Conservation (phyloP, 805 yeast species). For the Saturnispora bothae region DNA sequence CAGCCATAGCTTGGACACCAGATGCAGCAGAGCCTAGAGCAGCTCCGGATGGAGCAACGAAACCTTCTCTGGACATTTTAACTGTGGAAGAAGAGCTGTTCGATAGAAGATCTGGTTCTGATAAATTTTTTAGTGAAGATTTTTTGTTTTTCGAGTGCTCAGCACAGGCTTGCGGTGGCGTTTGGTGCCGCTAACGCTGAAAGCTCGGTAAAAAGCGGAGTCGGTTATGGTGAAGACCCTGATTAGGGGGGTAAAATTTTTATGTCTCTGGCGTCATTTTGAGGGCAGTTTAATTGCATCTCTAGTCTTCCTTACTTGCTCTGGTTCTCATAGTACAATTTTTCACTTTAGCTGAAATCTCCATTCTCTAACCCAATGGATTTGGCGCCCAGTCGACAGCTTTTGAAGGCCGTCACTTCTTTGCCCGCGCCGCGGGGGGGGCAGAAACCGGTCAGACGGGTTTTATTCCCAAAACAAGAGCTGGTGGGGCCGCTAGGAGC, state of each 20-base stretch:
- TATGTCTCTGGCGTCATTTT: no score
- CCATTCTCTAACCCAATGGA: background rate
- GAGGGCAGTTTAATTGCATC: no score
- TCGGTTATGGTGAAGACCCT: no score
- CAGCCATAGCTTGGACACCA: conserved; percentile 53
- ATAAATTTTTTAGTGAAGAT: background rate
- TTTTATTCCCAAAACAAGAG: background rate
- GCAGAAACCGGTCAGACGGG: no score
- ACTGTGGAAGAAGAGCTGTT: no score
- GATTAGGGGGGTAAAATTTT: no score
- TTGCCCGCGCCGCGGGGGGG: background rate
- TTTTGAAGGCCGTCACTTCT: background rate
- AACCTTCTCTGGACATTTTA: conserved; percentile 64
- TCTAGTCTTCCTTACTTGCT: no score
- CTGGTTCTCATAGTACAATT: no score
- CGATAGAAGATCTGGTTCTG: background rate
- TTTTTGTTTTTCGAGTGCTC: background rate
- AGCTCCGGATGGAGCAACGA: conserved; percentile 68
- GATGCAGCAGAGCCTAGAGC: conserved; percentile 78
- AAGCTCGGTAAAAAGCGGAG: no score
- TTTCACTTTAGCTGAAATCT: background rate
- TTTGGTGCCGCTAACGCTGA: no score
- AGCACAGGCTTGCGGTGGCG: background rate
- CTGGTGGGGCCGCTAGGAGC: background rate
- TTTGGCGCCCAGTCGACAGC: background rate